phyloP scores from a whole-genome alignment of 257 asterid species.

The Fraxinus pennsylvanica region DNA sequence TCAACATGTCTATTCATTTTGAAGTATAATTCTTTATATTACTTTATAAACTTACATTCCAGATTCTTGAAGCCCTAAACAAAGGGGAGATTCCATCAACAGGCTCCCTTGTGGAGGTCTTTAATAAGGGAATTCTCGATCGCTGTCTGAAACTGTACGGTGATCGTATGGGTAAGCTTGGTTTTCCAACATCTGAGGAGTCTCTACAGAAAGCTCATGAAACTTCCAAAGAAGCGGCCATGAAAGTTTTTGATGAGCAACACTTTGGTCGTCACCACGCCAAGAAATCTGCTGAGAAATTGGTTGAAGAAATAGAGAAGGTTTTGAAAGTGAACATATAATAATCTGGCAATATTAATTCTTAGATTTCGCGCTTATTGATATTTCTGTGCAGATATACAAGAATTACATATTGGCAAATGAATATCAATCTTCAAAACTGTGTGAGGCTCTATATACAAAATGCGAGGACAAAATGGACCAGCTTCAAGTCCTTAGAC shows the following conservation, averaged over 20 bases:
- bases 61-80: slow-evolving; percentile 96
- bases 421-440: slow-evolving; percentile 78
- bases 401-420: slow-evolving; percentile 65
- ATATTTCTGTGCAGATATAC: slow-evolving; percentile 50
- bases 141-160: slow-evolving; percentile 67
- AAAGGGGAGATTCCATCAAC: slow-evolving; percentile 98
- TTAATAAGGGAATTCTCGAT: slow-evolving; percentile 83
- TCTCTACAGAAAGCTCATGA: slow-evolving; percentile 66
- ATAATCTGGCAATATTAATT: slow-evolving; percentile 5
- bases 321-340: slow-evolving; percentile 30
- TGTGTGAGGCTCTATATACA: slow-evolving; percentile 79
- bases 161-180: slow-evolving; percentile 49
- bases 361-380: slow-evolving; percentile 24
- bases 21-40: background rate
- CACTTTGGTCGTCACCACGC: slow-evolving; percentile 96
- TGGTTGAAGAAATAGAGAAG: slow-evolving; percentile 81
- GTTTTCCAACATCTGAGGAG: slow-evolving; percentile 62
- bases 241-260: slow-evolving; percentile 76
- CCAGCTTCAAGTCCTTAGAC: slow-evolving; percentile 88
- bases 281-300: slow-evolving; percentile 73
- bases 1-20: background rate
- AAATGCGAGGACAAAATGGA: slow-evolving; percentile 95
- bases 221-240: slow-evolving; percentile 58
- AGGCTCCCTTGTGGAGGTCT: slow-evolving; percentile 94
- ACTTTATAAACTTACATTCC: slow-evolving; percentile 30